Evolutionary conservation across 164 flowering plant genomes (phyloP).

Genomic region (Vitis cinerea): DNA sequence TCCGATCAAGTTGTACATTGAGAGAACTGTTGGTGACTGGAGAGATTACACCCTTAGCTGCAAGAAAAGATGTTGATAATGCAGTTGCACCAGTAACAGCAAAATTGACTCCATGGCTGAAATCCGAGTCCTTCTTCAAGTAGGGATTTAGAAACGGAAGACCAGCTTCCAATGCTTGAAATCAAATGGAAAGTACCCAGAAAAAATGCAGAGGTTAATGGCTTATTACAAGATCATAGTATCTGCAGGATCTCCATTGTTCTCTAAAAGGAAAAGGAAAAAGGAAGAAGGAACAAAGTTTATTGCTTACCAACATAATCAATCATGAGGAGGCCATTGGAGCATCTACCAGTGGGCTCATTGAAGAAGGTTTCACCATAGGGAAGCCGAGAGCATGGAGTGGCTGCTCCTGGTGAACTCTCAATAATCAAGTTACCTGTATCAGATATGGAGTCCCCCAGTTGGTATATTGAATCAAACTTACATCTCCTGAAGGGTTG

Average conservation of each 20-base stretch:
- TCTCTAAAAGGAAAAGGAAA: no score
- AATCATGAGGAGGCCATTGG: constrained; percentile 24
- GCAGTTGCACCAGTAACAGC: constrained; percentile 36
- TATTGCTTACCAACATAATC: constrained; percentile 20
- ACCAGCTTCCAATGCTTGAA: constrained; percentile 7
- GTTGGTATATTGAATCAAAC: constrained; percentile 20
- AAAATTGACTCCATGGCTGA: constrained; percentile 30
- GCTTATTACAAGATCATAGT: no score
- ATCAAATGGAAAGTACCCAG: no score
- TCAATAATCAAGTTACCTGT: constrained; percentile 24
- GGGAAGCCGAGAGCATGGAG: constrained; percentile 8
- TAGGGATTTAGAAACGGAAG: constrained; percentile 19
- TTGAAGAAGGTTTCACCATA: constrained; percentile 12
- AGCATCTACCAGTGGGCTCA: constrained; percentile 21
- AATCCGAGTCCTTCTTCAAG: neutral
- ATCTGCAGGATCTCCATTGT: no score
- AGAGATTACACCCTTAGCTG: neutral
- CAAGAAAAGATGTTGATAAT: constrained; percentile 4
- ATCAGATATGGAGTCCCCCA: constrained; percentile 28
- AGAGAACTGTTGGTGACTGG: constrained; percentile 10
- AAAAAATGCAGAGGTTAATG: no score
- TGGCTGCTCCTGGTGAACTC: constrained; percentile 2
- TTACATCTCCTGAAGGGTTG: neutral
- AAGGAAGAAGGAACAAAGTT: no score
- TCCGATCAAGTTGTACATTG: constrained; percentile 18